phyloP scores from a whole-genome alignment of 2,329 filamentous ascomycete genomes.

The Clonostachys rhizophaga region DNA sequence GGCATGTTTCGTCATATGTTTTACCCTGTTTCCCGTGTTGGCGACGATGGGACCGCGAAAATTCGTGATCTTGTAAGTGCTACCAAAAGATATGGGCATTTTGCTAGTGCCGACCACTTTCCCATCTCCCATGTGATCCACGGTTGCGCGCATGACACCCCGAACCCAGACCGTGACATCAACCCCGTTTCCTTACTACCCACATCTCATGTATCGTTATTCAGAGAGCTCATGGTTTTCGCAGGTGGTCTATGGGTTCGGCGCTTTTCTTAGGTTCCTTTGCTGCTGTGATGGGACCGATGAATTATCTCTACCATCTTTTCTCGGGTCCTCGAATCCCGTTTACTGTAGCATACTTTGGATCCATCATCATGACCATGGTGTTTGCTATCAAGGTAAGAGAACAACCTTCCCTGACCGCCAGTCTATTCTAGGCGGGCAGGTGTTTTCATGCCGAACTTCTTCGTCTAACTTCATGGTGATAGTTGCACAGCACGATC shows the following conservation, averaged over 20 bases:
- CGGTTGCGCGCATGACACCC: conserved; percentile 3
- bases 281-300: conserved; percentile 89
- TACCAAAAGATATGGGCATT: conserved; percentile 8
- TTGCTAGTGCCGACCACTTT: conserved; percentile 1
- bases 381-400: conserved; percentile 91
- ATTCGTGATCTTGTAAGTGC: conserved; percentile 93
- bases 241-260: conserved; percentile 92
- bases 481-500: conserved; percentile 74
- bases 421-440: not conserved
- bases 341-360: conserved; percentile 93
- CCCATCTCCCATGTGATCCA: conserved; percentile 5
- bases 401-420: conserved; percentile 18
- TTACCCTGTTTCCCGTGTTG: conserved; percentile 82
- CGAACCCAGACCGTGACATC: conserved; percentile 3
- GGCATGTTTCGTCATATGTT: conserved; percentile 90
- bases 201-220: no score
- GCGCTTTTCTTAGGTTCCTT: conserved; percentile 87
- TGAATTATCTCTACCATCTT: conserved; percentile 78
- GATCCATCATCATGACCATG: conserved; percentile 82
- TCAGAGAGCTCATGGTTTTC: conserved; percentile 15
- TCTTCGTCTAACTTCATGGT: not conserved
- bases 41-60: conserved; percentile 73
- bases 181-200: conserved; percentile 1
- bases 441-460: no score
- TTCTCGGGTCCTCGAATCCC: conserved; percentile 80